Evolutionary conservation across 305 asterid species (phyloP), one percentile per base, ranked within the genome.

Genomic region (Vinca major): DNA sequence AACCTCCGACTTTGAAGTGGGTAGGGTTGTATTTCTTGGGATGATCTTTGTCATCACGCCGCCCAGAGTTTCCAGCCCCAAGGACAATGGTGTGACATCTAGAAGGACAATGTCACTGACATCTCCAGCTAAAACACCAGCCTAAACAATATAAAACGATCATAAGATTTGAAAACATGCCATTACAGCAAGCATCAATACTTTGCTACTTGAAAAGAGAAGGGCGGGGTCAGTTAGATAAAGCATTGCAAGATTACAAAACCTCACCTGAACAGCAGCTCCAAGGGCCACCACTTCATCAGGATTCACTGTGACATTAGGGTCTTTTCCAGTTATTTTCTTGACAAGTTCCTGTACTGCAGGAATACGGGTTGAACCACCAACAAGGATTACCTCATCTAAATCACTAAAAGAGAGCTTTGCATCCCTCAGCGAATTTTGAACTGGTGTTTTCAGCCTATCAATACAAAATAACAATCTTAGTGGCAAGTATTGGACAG

Each of bases 211-310:
- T 2, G 2, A 26, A 48, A 50, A 7, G 19, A 8, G 36, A 73
- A 21, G 41, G 64, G 36, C 48, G 33, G 16, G 14, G 58, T 57
- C 47, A 9, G 45, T 13, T 33, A 37, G 41, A 63, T 62, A 20
- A 43, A 73, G 40, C 20, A 36, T 10, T 26, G 56, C 39, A 51
- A 37, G 45, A 67, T 39, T 41, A 57, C n/a, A 49, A 5, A 45
- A 7, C 12, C 74, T 44, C 50, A 86, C 98, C 96, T 91, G 98
- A 77, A 91, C 98, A n/a, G 98, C 98, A 73, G 96, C 98, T 74
- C 98, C 98, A 64, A 92, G 96, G 68, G 98, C 98, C 76, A 92
- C 98, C 62, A 92, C 98, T 83, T 92, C 98, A 78, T 92, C 98
- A 12, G 98, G 98, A 71, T 92, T 92, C 53, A 92, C 96, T 12